A percentile compares a stretch with the other conserved stretches of the same genome.
Evolutionary conservation across 2,329 filamentous ascomycete species (phyloP).

Genomic region (Lecanicillium sp.): DNA sequence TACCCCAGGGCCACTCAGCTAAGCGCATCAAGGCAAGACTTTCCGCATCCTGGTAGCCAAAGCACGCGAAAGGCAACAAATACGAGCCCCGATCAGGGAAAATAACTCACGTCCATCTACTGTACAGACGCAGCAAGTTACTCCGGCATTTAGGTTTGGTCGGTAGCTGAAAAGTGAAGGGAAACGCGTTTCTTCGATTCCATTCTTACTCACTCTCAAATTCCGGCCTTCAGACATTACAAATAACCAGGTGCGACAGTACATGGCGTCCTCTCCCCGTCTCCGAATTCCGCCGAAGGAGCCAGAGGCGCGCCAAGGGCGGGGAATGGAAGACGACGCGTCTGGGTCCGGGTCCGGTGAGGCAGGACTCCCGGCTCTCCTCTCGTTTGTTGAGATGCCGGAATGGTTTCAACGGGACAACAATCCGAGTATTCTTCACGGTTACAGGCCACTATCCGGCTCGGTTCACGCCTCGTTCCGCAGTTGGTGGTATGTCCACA

Average conservation of each 20-base stretch:
- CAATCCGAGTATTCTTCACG: constrained; percentile 13
- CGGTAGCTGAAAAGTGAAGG: too few relatives aligned
- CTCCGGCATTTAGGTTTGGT: too few relatives aligned
- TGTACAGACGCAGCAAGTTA: too few relatives aligned
- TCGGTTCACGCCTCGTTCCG: constrained; percentile 27
- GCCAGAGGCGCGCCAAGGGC: constrained; percentile 11
- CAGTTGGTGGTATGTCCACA: constrained; percentile 30
- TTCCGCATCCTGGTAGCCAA: too few relatives aligned
- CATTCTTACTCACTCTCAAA: constrained; percentile 7
- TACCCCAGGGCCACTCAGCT: too few relatives aligned
- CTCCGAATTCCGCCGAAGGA: constrained; percentile 9
- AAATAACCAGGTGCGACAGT: constrained; percentile 7
- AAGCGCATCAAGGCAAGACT: too few relatives aligned
- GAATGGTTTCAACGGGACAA: constrained; percentile 14
- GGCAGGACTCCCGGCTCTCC: constrained; percentile 13
- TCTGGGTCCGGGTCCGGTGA: constrained; percentile 7
- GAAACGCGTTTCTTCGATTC: constrained; percentile 1
- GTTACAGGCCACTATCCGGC: constrained; percentile 33
- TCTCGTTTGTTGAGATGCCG: constrained; percentile 15
- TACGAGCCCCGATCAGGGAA: too few relatives aligned
- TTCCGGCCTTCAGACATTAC: constrained; percentile 5
- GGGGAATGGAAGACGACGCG: constrained; percentile 10
- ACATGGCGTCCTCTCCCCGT: constrained; percentile 11
- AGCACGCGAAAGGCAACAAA: too few relatives aligned
- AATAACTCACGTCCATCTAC: too few relatives aligned